phyloP scores from a whole-genome alignment of 768 basidiomycete species.

The Tylopilus balloui region DNA sequence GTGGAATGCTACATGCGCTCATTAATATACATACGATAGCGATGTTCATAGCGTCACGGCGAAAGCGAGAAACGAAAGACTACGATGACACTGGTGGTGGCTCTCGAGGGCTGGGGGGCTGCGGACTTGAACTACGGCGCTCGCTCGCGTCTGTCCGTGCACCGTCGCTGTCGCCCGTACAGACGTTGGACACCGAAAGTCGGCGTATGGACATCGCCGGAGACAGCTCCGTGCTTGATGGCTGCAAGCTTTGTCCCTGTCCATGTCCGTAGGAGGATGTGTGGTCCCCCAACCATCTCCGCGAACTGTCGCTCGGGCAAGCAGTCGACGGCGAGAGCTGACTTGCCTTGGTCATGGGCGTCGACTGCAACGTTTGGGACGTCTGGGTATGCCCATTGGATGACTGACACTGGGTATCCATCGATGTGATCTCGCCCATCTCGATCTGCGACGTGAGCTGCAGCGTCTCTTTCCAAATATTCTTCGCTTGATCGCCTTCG shows the following conservation, averaged over 20 bases:
- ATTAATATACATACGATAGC: neutral
- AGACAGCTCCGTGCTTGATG: neutral
- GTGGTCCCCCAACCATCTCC: neutral
- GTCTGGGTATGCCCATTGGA: neutral
- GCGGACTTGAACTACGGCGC: neutral
- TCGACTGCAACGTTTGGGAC: neutral
- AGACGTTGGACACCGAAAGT: too few species aligned
- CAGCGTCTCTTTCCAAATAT: constrained; percentile 3
- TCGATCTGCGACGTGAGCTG: constrained; percentile 21
- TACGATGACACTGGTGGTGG: neutral
- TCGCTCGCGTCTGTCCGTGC: neutral
- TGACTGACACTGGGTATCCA: neutral
- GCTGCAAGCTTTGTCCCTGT: too few species aligned
- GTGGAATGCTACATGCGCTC: neutral
- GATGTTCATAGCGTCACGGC: neutral
- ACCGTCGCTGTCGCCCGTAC: neutral
- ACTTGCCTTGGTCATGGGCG: neutral
- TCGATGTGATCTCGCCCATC: constrained; percentile 1
- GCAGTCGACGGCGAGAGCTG: neutral
- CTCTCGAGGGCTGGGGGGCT: neutral
- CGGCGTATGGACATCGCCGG: neutral
- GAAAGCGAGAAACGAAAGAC: neutral
- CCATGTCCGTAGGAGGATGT: neutral
- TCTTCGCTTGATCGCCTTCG: neutral
- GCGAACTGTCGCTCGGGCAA: neutral